These are phyloP conservation scores for Kodamaea alishanica DNA, from an alignment of 1,139 yeast genomes.

Conservation along the genomic window DNA sequence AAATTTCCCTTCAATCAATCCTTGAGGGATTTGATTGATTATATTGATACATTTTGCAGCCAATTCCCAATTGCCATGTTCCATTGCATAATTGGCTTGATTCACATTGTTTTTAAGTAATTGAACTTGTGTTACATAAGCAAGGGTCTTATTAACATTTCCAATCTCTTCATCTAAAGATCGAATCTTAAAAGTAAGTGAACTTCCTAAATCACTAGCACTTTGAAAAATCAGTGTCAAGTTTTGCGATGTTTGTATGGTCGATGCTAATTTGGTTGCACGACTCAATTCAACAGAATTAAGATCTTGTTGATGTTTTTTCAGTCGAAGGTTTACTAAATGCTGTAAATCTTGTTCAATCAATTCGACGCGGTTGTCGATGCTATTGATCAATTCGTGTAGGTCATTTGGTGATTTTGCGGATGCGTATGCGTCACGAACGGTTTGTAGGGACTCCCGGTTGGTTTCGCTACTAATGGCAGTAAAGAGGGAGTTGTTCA, in stretches of 20 bases:
- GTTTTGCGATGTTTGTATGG: conserved; percentile 41
- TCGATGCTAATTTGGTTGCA: conserved; percentile 32
- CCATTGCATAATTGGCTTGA: conserved; percentile 67
- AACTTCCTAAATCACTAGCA: conserved; percentile 64
- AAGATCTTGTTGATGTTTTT: conserved; percentile 35
- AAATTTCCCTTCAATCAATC: conserved; percentile 58
- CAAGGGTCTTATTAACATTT: conserved; percentile 60
- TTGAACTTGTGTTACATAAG: conserved; percentile 65
- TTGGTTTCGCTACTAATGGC: too few species aligned
- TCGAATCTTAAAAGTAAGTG: conserved; percentile 66
- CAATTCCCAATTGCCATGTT: conserved; percentile 62
- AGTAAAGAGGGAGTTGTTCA: too few species aligned
- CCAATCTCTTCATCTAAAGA: conserved; percentile 67
- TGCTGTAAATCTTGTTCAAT: conserved; percentile 27
- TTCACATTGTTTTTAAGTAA: conserved; percentile 59
- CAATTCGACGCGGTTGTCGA: conserved; percentile 18
- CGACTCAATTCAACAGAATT: conserved; percentile 36
- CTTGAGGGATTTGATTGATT: conserved; percentile 46
- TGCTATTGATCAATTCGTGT: conserved; percentile 16
- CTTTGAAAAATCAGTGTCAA: conserved; percentile 50
- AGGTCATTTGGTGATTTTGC: conserved; percentile 21
- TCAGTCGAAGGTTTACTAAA: conserved; percentile 25
- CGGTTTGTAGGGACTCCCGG: too few species aligned
- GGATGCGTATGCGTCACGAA: conserved; percentile 2
- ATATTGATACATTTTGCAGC: conserved; percentile 64